Base-by-base conservation (phyloP, 208 protist genomes). In the Entamoeba invadens region DNA sequence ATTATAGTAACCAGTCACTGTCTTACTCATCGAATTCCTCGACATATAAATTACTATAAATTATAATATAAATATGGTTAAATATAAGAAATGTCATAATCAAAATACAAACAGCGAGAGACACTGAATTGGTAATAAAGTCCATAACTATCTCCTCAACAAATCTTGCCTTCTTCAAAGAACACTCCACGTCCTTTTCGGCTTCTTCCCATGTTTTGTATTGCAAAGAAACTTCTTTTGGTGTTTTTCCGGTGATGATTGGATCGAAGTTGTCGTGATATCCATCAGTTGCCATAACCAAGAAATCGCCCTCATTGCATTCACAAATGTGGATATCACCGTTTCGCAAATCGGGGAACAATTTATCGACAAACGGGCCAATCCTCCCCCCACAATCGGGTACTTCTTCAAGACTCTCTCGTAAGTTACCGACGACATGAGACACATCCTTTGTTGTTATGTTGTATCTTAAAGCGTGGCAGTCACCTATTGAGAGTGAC, bases 201-300 rank as follows among this genome's bases (percentile, higher is more conserved):
- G 57, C 57, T 77, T 77, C 57, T n/a, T 77, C 18, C 57, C 57
- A 77, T 38, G 21, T 31, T n/a, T 5, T 3, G 6, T 14, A 14
- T 38, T 77, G 25, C 6, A 77, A 5, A 4, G 25, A 14, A 21
- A 77, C 18, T 46, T 92, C 91, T 44, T n/a, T 44, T 46, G 91
- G 91, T 4, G 21, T 18, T 46, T n/a, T 46, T 21, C n/a, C n/a
- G 21, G 45, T n/a, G 10, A 46, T 5, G 44, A 14, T 46, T 46
- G 91, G 44, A 92, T 92, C 91, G 45, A 92, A 92, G 45, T 92
- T 92, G n/a, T 92, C 91, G 45, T 92, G 91, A 44, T 46, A 44
- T 46, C 91, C 91, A 92, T 92, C 91, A 4, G 91, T 46, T 3
- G 45, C 45, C 10, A 92, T 18, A 44, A 92, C n/a, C 10, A 92